Evolutionary conservation across 1,284 basidiomycete species (phyloP), one percentile per base, ranked within the genome.

Genomic region (Gymnopus androsaceus): DNA sequence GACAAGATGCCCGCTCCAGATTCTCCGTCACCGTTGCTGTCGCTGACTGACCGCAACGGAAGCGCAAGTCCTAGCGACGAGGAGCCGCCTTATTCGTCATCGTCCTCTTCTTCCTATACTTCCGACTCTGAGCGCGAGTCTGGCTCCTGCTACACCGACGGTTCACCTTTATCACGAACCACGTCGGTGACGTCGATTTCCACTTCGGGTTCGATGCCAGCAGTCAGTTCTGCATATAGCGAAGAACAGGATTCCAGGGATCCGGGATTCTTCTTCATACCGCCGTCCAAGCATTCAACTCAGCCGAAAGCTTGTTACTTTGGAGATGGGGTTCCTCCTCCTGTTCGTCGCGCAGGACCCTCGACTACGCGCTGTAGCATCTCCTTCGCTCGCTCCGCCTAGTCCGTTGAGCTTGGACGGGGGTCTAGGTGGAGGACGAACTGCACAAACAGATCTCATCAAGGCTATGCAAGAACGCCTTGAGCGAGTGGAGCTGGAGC

Each of bases 101-200:
- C 31, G n/a, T 53, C 51, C 21, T 53, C 51, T 14, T 53, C 51
- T 14, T 53, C 51, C 8, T 53, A 53, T 19, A 19, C 51, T 19
- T 53, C 51, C 15, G 51, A 53, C 42, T 53, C 51, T 27, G 51
- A 53, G 21, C 44, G 33, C 27, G 51, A 53, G 41, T 45, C 31
- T n/a, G 21, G 50, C 37, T 42, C 33, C 19, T 25, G 42, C 17
- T 53, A 53, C 31, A 53, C 42, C 5, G 41, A 30, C 30, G 51
- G 51, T 36, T 45, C 41, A 3, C 42, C 51, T 12, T 30, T 53
- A 23, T 53, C 51, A n/a, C 42, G 51, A 27, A 34, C 41, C n/a
- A 30, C 51, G 17, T 53, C 51, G 12, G 36, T 46, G 8, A 45
- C 51, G 12, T 53, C 51, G 19, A 33, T 44, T 17, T 44, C 51